phyloP scores from a whole-genome alignment of 495 filamentous ascomycete species.

The Sabuloglossum arenarium region DNA sequence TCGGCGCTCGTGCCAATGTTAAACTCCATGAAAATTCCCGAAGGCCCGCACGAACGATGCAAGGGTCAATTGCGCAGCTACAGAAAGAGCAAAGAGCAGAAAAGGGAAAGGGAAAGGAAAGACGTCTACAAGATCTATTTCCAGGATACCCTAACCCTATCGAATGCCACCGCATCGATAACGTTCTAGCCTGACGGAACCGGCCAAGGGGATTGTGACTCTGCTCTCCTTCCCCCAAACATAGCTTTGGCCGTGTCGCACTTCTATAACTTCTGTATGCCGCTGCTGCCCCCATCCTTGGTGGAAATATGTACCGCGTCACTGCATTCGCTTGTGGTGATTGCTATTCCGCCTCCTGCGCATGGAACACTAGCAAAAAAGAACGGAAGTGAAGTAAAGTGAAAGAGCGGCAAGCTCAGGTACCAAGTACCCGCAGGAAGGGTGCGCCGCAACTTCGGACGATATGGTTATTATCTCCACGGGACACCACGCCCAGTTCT shows the following conservation, averaged over 20 bases:
- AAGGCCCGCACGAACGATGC: neutral
- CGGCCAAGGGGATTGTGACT: neutral
- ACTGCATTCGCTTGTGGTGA: neutral
- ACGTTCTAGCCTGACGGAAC: neutral
- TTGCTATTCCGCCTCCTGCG: neutral
- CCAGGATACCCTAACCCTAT: neutral
- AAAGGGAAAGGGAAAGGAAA: neutral
- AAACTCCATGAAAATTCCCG: neutral
- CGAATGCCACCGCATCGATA: neutral
- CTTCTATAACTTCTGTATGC: neutral
- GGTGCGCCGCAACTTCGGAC: neutral
- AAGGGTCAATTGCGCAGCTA: neutral
- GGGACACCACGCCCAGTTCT: neutral
- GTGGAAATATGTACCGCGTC: neutral
- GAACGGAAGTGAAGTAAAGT: no score
- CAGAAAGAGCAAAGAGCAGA: neutral
- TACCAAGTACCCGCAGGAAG: no score
- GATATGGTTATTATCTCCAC: slow-evolving; percentile 1
- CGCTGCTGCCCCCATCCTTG: neutral
- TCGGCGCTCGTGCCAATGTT: no score
- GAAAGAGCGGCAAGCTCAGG: no score
- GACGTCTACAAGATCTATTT: neutral
- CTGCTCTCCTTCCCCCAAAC: neutral
- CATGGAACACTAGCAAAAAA: neutral
- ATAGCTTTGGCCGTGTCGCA: neutral